phyloP scores from a whole-genome alignment of 371 early-diverging fungal genomes.

The Mortierella sp. region DNA sequence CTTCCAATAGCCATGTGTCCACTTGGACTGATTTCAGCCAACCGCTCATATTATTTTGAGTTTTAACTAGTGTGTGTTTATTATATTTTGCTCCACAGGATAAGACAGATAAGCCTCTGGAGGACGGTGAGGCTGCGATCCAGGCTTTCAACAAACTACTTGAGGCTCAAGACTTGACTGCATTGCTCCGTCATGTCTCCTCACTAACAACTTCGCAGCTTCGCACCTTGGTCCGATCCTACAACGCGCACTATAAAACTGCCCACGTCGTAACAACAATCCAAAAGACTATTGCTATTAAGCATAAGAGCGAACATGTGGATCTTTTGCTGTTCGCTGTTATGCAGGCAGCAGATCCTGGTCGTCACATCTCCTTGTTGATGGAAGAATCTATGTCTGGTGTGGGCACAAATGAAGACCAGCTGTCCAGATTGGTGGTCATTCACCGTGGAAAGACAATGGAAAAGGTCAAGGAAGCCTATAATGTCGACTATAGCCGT shows the following conservation, averaged over 20 bases:
- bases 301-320: constrained; percentile 31
- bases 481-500: constrained; percentile 41
- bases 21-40: neutral
- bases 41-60: neutral
- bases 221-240: constrained; percentile 19
- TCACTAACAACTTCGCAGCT: constrained; percentile 35
- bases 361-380: constrained; percentile 37
- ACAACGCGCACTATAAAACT: constrained; percentile 23
- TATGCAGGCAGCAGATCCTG: constrained; percentile 45
- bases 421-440: constrained; percentile 46
- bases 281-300: constrained; percentile 23
- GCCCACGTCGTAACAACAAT: constrained; percentile 43
- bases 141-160: constrained; percentile 28
- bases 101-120: constrained; percentile 42
- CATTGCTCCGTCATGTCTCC: constrained; percentile 22
- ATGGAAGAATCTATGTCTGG: constrained; percentile 52
- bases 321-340: constrained; percentile 41
- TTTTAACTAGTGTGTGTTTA: too few relatives aligned
- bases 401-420: constrained; percentile 53
- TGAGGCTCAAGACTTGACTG: constrained; percentile 18
- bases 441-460: constrained; percentile 47
- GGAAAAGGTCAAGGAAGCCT: constrained; percentile 47
- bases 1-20: neutral
- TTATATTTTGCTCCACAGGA: constrained; percentile 16
- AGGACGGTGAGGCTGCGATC: constrained; percentile 20